A percentile compares a stretch with the other conserved stretches of the same genome.
These are phyloP conservation scores for Citrus hindsii DNA, from an alignment of 345 rosid species.

Conservation along the genomic window DNA sequence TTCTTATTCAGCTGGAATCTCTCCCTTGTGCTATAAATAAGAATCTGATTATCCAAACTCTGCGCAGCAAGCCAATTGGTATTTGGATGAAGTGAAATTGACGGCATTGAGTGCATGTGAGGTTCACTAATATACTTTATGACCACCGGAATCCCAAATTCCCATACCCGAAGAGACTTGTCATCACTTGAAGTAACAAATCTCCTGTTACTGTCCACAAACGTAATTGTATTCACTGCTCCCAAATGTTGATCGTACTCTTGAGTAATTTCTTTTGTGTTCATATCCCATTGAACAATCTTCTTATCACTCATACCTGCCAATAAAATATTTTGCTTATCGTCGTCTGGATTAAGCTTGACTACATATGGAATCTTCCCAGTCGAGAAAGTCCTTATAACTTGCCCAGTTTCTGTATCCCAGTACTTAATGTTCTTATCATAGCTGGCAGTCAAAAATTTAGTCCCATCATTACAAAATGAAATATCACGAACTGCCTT, in stretches of 20 bases:
- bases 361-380: constrained; percentile 94
- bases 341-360: constrained; percentile 88
- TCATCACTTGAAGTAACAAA: constrained; percentile 98
- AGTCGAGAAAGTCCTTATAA: constrained; percentile 83
- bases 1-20: constrained; percentile 97
- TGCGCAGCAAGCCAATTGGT: constrained; percentile 96
- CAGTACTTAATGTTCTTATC: constrained; percentile 96
- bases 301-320: constrained; percentile 99
- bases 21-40: constrained; percentile 82
- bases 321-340: constrained; percentile 90
- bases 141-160: constrained; percentile 96
- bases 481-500: constrained; percentile 95
- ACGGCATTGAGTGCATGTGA: constrained; percentile 99
- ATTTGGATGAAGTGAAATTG: constrained; percentile 88
- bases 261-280: constrained; percentile 83
- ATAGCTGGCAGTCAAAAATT: constrained; percentile 90
- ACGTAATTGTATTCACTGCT: constrained; percentile 93
- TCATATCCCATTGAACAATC: constrained; percentile 99
- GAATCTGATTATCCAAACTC: constrained; percentile 95
- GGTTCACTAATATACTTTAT: constrained; percentile 98
- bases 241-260: constrained; percentile 90
- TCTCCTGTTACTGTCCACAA: constrained; percentile 92
- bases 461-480: constrained; percentile 86
- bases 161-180: constrained; percentile 98
- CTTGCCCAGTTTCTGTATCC: constrained; percentile 98